phyloP scores from a whole-genome alignment of 495 filamentous ascomycete genomes.

The Acidiella bohemica region DNA sequence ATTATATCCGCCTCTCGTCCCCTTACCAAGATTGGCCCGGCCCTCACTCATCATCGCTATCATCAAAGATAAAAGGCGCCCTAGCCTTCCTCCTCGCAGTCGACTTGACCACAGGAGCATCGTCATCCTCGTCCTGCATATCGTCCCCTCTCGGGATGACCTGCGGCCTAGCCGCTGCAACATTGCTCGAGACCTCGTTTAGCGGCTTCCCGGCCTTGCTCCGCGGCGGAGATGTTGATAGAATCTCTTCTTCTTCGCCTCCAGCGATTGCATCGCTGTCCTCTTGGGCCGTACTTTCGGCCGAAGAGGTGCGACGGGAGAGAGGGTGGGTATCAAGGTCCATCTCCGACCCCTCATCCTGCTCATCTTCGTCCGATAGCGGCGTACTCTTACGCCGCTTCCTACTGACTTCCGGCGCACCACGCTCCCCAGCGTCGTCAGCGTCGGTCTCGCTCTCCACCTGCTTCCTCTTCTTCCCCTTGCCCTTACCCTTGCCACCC shows the following conservation, averaged over 20 bases:
- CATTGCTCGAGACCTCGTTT: slow-evolving; percentile 9
- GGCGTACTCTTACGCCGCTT: neutral
- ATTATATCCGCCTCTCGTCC: too few species aligned
- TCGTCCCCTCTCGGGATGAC: neutral
- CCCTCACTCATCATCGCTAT: slow-evolving; percentile 10
- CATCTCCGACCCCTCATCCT: too few species aligned
- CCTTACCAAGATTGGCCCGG: too few species aligned
- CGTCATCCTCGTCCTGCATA: slow-evolving; percentile 12
- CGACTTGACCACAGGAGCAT: slow-evolving; percentile 13
- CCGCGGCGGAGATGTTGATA: slow-evolving; percentile 5
- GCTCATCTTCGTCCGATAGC: neutral
- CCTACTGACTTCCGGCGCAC: slow-evolving; percentile 10
- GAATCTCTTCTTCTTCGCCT: neutral
- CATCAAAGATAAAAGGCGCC: slow-evolving; percentile 39
- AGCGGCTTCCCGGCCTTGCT: neutral
- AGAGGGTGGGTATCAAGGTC: too few species aligned
- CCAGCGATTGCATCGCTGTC: neutral
- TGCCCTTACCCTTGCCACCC: slow-evolving; percentile 18
- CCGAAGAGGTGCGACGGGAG: too few species aligned
- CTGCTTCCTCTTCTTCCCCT: neutral
- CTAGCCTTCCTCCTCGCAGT: slow-evolving; percentile 29
- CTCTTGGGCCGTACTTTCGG: neutral
- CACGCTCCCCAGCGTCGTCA: neutral
- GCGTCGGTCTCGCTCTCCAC: slow-evolving; percentile 4
- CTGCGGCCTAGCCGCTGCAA: neutral